Evolutionary conservation across 1,139 yeast genomes (phyloP).

Genomic region (Taphrina sp.): DNA sequence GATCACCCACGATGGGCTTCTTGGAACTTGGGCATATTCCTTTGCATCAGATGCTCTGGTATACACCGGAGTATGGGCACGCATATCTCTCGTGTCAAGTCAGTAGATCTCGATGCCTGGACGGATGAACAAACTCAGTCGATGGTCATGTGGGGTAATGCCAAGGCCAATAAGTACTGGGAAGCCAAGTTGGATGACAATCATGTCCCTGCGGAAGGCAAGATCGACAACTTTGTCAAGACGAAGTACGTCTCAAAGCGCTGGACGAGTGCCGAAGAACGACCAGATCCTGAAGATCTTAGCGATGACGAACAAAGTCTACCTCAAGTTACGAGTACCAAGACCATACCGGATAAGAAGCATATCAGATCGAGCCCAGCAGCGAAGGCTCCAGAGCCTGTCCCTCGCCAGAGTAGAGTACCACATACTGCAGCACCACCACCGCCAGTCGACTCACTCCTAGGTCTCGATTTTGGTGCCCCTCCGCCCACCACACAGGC

Average conservation of each 20-base stretch:
- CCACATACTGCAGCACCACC: slow-evolving; percentile 16
- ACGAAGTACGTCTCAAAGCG: slow-evolving; percentile 88
- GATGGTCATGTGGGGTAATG: slow-evolving; percentile 86
- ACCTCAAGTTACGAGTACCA: neutral
- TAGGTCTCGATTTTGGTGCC: slow-evolving; percentile 44
- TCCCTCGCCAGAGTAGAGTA: slow-evolving; percentile 1
- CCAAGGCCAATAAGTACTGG: slow-evolving; percentile 72
- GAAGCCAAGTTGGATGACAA: slow-evolving; percentile 70
- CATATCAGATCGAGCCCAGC: neutral
- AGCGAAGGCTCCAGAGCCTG: slow-evolving; percentile 29
- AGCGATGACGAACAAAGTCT: slow-evolving; percentile 36
- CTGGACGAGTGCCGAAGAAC: slow-evolving; percentile 60
- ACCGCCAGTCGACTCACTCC: slow-evolving; percentile 39
- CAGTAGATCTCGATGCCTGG: slow-evolving; percentile 96
- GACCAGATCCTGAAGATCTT: slow-evolving; percentile 59
- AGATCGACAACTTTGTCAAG: slow-evolving; percentile 82
- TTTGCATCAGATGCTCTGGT: slow-evolving; percentile 92
- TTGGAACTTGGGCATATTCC: slow-evolving; percentile 89
- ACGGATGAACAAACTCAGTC: slow-evolving; percentile 84
- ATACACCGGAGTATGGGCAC: slow-evolving; percentile 95
- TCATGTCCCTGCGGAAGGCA: slow-evolving; percentile 76
- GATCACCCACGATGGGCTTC: slow-evolving; percentile 97
- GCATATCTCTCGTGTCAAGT: slow-evolving; percentile 72
- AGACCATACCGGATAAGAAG: slow-evolving; percentile 35
- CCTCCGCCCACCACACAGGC: slow-evolving; percentile 36